Base-by-base conservation (phyloP, 2,329 filamentous ascomycete species). In the Neospermospora avenae region DNA sequence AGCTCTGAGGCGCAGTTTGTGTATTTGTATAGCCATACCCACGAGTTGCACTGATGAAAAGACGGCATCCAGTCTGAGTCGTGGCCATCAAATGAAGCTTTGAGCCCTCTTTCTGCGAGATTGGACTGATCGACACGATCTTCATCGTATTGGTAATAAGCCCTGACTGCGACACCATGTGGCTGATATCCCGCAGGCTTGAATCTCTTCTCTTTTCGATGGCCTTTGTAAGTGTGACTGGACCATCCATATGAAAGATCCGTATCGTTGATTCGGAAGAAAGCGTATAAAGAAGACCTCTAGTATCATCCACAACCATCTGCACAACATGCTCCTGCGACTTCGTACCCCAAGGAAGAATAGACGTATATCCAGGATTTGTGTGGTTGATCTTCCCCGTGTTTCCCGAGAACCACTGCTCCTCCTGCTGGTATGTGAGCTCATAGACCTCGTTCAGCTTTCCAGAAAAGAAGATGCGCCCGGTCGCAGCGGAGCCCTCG, bases 371-470 rank as follows among this genome's bases (percentile, higher is more conserved):
- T 35, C 88, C 87, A 3, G 84, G 86, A 72, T 84, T 88, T 52
- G 88, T 93, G 73, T 97, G 95, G 72, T 96, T 96, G 64, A 93
- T 86, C 76, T 93, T 96, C 62, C 88, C 87, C 72, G 91, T 96
- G 66, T 89, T 85, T 74, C 87, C 92, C 56, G 90, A 88, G 72
- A 99, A 99, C 95, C 95, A 99, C 68, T 90, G 89, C 76, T 99
- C 95, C 74, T 98, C 92, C 71, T 96, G 92, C 75, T 98, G 93
- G 73, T 99, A 99, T 67, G 89, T 93, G 57, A 99, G 83, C 75
- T 99, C 95, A 73, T 95, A 91, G 51, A 99, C 85, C 69, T 98
- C 93, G 65, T 91, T 93, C 90, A 54, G 81, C 83, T 54, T 83
- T 39, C 92, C 91, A 44, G 89, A 87, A 71, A 97, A 96, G 79